Evolutionary conservation across 2,329 filamentous ascomycete species (phyloP), one percentile per base, ranked within the genome.

Genomic region (Penicillium sumatraense): DNA sequence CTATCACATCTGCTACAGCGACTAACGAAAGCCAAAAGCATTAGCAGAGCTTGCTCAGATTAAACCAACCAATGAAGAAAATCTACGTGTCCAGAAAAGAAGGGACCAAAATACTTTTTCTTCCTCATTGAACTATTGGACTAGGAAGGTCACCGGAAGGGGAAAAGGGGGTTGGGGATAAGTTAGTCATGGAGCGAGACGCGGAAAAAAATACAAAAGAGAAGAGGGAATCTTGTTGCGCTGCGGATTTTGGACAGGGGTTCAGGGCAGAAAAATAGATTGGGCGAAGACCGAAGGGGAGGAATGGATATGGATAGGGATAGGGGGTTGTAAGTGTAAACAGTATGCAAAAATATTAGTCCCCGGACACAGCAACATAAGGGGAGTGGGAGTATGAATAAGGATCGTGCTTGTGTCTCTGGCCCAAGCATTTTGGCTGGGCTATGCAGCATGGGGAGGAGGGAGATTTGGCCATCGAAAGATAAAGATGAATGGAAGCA

Each of bases 221-320:
- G 69, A 68, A 72, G 68, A 73, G 71, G 71, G 71, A 74, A 72
- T 74, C 68, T 74, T 72, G 70, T 69, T 71, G 70, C 69, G 70
- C 68, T 73, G 70, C 65, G 70, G 63, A 70, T 64, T 71, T 68
- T 70, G 63, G 67, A 65, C 67, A 65, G 64, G 66, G 59, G 63
- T 64, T 62, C 62, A 65, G 64, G 58, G 60, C 61, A 63, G 53
- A 60, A 59, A 66, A 64, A 56, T 54, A 61, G 26, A 51, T 42
- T 35, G 33, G 11, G 16, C 33, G 46, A 45, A 51, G 59, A 53
- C 54, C 40, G 53, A 51, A 50, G 56, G 57, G 36, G 63, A 59
- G 59, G 61, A 62, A 57, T 56, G 57, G 50, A 62, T 62, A 61
- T 56, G 58, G 54, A 47, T 47, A 18, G 42, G 29, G n/a, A 48